phyloP scores from a whole-genome alignment of 2,329 filamentous ascomycete species.

The Pseudogymnoascus sp. region DNA sequence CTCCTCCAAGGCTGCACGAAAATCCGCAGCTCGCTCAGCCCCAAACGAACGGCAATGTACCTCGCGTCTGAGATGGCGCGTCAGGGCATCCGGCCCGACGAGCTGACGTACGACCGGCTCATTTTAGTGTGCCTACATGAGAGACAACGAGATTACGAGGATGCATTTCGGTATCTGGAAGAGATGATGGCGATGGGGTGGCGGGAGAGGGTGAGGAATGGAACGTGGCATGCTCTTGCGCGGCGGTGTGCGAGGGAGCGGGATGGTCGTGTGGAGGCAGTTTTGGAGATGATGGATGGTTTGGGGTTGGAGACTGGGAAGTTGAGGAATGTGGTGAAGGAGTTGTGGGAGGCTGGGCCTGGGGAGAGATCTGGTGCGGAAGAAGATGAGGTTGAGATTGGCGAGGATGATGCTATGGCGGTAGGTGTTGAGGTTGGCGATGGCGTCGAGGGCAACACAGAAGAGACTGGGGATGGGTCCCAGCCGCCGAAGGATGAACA shows the following conservation, averaged over 20 bases:
- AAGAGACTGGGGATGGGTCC: background rate
- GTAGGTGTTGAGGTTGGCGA: slow-evolving; percentile 11
- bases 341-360: background rate
- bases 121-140: slow-evolving; percentile 46
- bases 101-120: slow-evolving; percentile 53
- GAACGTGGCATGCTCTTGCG: slow-evolving; percentile 20
- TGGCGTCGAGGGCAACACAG: background rate
- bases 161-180: slow-evolving; percentile 40
- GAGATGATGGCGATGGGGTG: slow-evolving; percentile 39
- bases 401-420: background rate
- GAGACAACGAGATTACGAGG: slow-evolving; percentile 34
- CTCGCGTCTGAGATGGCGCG: slow-evolving; percentile 53
- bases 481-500: background rate
- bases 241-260: slow-evolving; percentile 19
- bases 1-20: slow-evolving; percentile 43
- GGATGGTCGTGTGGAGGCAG: slow-evolving; percentile 25
- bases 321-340: background rate
- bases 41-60: slow-evolving; percentile 46
- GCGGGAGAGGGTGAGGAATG: slow-evolving; percentile 14
- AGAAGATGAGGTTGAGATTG: slow-evolving; percentile 6
- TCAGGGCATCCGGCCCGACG: slow-evolving; percentile 44
- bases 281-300: background rate
- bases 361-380: slow-evolving; percentile 13
- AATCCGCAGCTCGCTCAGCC: slow-evolving; percentile 15
- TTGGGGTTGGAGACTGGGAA: slow-evolving; percentile 1